Conservation (phyloP, 106 monocot genomes). For the Acanthochlamys bracteata region DNA sequence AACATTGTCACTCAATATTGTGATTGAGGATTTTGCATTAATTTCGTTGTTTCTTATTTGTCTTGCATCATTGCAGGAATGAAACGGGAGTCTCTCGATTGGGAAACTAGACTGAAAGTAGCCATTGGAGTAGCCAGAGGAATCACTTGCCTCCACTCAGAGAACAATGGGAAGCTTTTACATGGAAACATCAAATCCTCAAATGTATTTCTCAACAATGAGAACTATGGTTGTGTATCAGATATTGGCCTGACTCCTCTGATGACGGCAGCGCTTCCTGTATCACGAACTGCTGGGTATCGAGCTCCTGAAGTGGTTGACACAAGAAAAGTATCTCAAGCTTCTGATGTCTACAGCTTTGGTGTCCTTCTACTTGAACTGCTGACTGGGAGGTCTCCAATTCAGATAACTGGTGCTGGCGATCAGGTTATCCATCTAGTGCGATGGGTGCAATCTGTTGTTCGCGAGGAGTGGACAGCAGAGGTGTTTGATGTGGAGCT, state of each 20-base stretch:
- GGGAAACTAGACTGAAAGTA: slow-evolving; percentile 51
- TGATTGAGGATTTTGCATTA: background rate
- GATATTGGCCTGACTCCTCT: slow-evolving; percentile 39
- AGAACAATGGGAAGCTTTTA: slow-evolving; percentile 30
- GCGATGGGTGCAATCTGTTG: slow-evolving; percentile 46
- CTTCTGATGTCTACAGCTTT: slow-evolving; percentile 45
- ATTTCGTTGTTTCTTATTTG: background rate
- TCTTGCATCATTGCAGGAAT: slow-evolving; percentile 18
- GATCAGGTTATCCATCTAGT: slow-evolving; percentile 37
- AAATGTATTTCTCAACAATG: slow-evolving; percentile 45
- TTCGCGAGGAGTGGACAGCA: slow-evolving; percentile 49
- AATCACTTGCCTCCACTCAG: slow-evolving; percentile 35
- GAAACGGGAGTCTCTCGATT: slow-evolving; percentile 38
- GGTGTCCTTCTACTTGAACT: slow-evolving; percentile 40
- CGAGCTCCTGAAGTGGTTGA: slow-evolving; percentile 40
- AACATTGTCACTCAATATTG: too few species aligned
- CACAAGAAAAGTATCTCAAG: slow-evolving; percentile 24
- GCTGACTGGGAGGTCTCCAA: slow-evolving; percentile 34
- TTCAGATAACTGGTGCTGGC: slow-evolving; percentile 23
- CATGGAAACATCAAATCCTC: slow-evolving; percentile 73
- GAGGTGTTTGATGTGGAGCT: slow-evolving; percentile 43
- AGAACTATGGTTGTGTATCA: slow-evolving; percentile 34
- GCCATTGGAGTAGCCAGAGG: slow-evolving; percentile 51
- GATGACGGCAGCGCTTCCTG: slow-evolving; percentile 20
- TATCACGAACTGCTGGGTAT: slow-evolving; percentile 31